These are phyloP conservation scores for Umbilicaria muhlenbergii DNA, from an alignment of 495 filamentous ascomycete genomes.

Conservation along the genomic window DNA sequence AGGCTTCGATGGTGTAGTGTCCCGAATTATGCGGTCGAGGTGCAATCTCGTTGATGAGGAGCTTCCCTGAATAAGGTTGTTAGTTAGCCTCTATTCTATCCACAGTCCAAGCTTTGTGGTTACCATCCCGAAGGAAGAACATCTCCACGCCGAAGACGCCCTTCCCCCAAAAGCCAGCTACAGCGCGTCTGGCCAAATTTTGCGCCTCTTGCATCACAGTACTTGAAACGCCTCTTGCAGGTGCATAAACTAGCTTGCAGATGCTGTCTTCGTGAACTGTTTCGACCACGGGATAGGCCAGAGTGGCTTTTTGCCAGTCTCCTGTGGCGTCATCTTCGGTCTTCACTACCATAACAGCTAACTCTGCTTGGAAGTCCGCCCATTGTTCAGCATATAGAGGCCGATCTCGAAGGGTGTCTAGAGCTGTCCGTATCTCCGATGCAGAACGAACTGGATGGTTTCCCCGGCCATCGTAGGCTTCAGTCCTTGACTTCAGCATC, in stretches of 20 bases:
- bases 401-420: conserved; percentile 51
- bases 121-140: conserved; percentile 70
- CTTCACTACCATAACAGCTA: conserved; percentile 90
- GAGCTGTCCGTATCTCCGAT: conserved; percentile 51
- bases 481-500: conserved; percentile 88
- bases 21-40: conserved; percentile 92
- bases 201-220: conserved; percentile 48
- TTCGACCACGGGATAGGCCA: conserved; percentile 82
- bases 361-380: conserved; percentile 70
- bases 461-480: conserved; percentile 88
- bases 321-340: conserved; percentile 54
- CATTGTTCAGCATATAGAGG: conserved; percentile 85
- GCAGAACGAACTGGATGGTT: conserved; percentile 63
- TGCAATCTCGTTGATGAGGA: conserved; percentile 89
- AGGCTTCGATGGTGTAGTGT: conserved; percentile 93
- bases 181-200: conserved; percentile 61
- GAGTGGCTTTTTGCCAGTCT: conserved; percentile 23
- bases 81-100: not conserved
- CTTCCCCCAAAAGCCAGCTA: conserved; percentile 67
- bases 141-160: conserved; percentile 95
- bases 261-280: conserved; percentile 91
- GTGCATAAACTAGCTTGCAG: conserved; percentile 85
- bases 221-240: conserved; percentile 55
- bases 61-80: conserved; percentile 19
- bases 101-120: conserved; percentile 15